Evolutionary conservation across 2,329 filamentous ascomycete species (phyloP).

Genomic region (Nigrospora sphaerica): DNA sequence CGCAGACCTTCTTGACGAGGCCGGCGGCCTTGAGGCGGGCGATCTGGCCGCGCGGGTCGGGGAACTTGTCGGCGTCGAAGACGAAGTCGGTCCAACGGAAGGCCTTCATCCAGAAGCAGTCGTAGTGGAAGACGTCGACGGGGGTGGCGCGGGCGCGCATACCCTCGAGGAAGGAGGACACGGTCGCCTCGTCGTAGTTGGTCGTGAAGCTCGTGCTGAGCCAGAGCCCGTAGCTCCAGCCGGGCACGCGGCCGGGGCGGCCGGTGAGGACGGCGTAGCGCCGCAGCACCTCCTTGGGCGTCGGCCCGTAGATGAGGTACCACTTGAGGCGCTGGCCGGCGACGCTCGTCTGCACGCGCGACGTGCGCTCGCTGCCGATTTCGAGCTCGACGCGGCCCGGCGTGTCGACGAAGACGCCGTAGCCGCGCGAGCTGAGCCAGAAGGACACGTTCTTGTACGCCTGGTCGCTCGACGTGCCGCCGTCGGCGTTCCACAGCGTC

Average conservation of each 20-base stretch:
- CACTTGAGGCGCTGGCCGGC: constrained; percentile 65
- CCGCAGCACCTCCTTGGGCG: constrained; percentile 63
- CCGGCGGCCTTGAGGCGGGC: constrained; percentile 55
- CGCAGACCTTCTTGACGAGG: constrained; percentile 57
- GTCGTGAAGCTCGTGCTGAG: constrained; percentile 72
- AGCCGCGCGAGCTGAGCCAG: constrained; percentile 65
- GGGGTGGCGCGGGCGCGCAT: constrained; percentile 60
- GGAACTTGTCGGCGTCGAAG: constrained; percentile 62
- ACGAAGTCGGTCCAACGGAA: constrained; percentile 72
- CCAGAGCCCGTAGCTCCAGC: constrained; percentile 73
- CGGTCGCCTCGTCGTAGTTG: constrained; percentile 63
- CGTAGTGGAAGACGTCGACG: constrained; percentile 68
- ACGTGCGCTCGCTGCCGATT: constrained; percentile 67
- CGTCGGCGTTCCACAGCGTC: constrained; percentile 56
- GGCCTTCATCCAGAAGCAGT: constrained; percentile 72
- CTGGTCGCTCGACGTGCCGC: constrained; percentile 61
- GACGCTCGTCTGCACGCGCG: constrained; percentile 61
- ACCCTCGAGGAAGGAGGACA: constrained; percentile 60
- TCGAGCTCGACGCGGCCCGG: constrained; percentile 65
- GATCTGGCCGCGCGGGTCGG: constrained; percentile 59
- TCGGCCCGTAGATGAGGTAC: constrained; percentile 65
- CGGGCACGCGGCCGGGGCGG: constrained; percentile 55
- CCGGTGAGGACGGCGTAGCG: constrained; percentile 64
- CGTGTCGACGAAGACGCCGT: constrained; percentile 70
- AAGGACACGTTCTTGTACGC: constrained; percentile 68